Evolutionary conservation across 2,329 filamentous ascomycete genomes (phyloP), one percentile per base, ranked within the genome.

Genomic region (Stemphylium lycopersici): DNA sequence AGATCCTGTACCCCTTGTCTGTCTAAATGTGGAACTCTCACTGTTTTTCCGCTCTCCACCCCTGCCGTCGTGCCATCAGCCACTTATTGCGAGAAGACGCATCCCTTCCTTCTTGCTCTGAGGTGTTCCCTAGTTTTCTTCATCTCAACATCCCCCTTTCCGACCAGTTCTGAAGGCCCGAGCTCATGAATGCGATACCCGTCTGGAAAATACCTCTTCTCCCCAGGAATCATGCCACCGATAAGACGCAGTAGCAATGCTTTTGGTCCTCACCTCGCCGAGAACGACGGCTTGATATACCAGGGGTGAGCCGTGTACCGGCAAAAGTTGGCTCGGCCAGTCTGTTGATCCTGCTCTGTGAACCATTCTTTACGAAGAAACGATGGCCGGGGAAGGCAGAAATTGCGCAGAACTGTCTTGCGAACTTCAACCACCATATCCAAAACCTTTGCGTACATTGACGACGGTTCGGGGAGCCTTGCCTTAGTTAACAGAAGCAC

Each of bases 141-240:
- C 33, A 47, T 39, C 16, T 39, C 44, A 3, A 12, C 11, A 10
- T 38, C 34, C 16, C 82, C 82, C 47, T 79, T 77, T 1, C 80
- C 80, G 59, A 82, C 77, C 47, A 84, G 80, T 42, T 75, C 78
- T 48, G 71, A 76, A 0, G 89, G 90, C 0, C 89, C 89, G 15
- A 90, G 71, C 43, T 90, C 85, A 16, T 81, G 76, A 39, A 85
- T 80, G 2, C 78, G 61, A 62, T 85, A 87, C 0, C 84, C 84
- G 45, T 79, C 65, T 0, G 82, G 80, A 54, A 78, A 83, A 56
- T 75, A 80, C 31, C 78, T 24, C 76, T 79, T 79, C 81, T 86
- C 55, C 81, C 86, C 55, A 81, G 86, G 2, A 84, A 84, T 85
- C 83, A 91, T 54, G 84, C 83, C 64, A 81, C 84, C 84, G 81